Evolutionary conservation across 495 filamentous ascomycete species (phyloP).

Genomic region (Aspergillus coremiiformis): DNA sequence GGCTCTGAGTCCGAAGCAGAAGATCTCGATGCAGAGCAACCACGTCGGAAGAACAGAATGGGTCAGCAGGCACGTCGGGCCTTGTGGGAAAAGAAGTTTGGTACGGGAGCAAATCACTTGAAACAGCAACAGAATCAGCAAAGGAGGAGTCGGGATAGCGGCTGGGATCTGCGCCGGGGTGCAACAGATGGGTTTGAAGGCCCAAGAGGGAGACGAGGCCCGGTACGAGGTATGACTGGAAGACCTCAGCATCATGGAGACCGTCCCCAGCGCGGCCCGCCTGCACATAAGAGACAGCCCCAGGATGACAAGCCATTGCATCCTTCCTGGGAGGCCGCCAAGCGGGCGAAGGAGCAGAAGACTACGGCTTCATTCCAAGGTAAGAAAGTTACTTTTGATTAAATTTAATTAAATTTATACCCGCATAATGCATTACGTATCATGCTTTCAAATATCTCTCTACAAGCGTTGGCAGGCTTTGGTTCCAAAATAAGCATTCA

Average conservation of each 20-base stretch:
- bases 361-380: conserved; percentile 61
- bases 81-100: conserved; percentile 91
- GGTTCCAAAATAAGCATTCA: background rate
- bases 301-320: conserved; percentile 65
- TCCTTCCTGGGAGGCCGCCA: conserved; percentile 89
- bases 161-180: conserved; percentile 43
- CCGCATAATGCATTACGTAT: background rate
- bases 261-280: conserved; percentile 1
- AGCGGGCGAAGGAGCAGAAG: conserved; percentile 69
- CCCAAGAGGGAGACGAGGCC: conserved; percentile 16
- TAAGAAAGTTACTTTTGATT: conserved; percentile 90
- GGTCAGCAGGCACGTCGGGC: conserved; percentile 81
- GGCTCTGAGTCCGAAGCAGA: conserved; percentile 66
- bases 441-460: background rate
- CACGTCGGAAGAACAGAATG: conserved; percentile 68
- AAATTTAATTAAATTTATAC: conserved; percentile 46
- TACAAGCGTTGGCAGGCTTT: background rate
- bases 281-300: conserved; percentile 18
- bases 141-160: conserved; percentile 32
- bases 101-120: conserved; percentile 66
- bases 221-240: conserved; percentile 10
- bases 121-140: conserved; percentile 28
- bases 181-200: conserved; percentile 27
- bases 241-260: conserved; percentile 3
- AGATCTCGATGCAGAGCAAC: conserved; percentile 30